Evolutionary conservation across 257 asterid genomes (phyloP).

Genomic region (Vinca minor): DNA sequence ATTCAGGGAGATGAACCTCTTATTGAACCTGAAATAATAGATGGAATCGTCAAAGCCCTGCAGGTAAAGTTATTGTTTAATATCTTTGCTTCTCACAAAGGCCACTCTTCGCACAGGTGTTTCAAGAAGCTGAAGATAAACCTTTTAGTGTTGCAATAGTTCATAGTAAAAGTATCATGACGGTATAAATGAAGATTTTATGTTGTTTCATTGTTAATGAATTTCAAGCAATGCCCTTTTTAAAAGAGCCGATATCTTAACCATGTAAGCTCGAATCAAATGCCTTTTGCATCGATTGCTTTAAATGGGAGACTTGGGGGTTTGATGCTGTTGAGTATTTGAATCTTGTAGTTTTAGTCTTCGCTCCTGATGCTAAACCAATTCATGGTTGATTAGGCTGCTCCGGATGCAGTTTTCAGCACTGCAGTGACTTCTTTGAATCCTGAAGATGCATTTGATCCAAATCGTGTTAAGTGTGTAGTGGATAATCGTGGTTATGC

Average conservation of each 20-base stretch:
- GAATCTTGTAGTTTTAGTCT: neutral
- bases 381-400: conserved; percentile 38
- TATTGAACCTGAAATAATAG: too few relatives aligned
- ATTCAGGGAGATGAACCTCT: too few relatives aligned
- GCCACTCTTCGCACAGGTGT: too few relatives aligned
- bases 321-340: neutral
- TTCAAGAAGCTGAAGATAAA: neutral
- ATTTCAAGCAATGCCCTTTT: neutral
- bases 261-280: neutral
- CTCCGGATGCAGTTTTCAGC: conserved; percentile 91
- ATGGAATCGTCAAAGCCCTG: conserved; percentile 70
- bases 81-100: neutral
- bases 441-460: conserved; percentile 78
- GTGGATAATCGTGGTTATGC: conserved; percentile 75
- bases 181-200: neutral
- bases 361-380: neutral
- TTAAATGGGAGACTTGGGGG: neutral
- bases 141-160: neutral
- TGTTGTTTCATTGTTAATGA: neutral
- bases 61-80: conserved; percentile 40
- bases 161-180: neutral
- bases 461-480: conserved; percentile 82
- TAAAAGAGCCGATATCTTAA: too few relatives aligned
- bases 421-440: conserved; percentile 72
- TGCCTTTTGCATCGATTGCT: neutral